A percentile compares a stretch with the other conserved stretches of the same genome.
Evolutionary conservation across 257 asterid species (phyloP).

Genomic region (Solanum sitiens): DNA sequence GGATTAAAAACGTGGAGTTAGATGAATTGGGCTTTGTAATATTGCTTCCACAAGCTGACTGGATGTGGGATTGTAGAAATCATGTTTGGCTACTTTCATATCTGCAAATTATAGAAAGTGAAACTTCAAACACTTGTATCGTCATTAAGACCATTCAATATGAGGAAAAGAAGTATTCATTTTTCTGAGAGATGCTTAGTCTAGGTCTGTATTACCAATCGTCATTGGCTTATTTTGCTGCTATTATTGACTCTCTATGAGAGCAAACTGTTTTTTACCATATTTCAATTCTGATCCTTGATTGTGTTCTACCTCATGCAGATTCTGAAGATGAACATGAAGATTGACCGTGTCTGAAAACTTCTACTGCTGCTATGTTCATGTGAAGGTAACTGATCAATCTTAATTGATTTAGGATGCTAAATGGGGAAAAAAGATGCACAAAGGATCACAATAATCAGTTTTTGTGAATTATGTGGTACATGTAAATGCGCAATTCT

Average conservation of each 20-base stretch:
- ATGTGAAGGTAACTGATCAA: neutral
- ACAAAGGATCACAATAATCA: neutral
- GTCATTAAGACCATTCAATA: neutral
- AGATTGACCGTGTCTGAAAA: conserved; percentile 22
- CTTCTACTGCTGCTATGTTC: neutral
- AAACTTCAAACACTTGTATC: neutral
- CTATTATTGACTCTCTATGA: neutral
- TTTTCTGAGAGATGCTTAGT: neutral
- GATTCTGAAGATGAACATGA: conserved; percentile 51
- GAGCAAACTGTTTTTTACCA: neutral
- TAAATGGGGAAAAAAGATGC: neutral
- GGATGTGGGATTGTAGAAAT: neutral
- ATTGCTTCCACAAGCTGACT: neutral
- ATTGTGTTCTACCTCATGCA: conserved; percentile 4
- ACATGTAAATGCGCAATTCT: neutral
- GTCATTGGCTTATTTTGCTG: neutral
- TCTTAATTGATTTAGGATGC: neutral
- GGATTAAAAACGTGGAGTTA: neutral
- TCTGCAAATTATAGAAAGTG: neutral
- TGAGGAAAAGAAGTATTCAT: neutral
- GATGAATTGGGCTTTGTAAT: neutral
- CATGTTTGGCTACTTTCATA: neutral
- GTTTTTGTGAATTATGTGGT: neutral
- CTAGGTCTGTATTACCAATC: neutral
- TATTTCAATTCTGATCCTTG: neutral